These are phyloP conservation scores for Dipteronia sinensis DNA, from an alignment of 345 rosid genomes.

Conservation along the genomic window DNA sequence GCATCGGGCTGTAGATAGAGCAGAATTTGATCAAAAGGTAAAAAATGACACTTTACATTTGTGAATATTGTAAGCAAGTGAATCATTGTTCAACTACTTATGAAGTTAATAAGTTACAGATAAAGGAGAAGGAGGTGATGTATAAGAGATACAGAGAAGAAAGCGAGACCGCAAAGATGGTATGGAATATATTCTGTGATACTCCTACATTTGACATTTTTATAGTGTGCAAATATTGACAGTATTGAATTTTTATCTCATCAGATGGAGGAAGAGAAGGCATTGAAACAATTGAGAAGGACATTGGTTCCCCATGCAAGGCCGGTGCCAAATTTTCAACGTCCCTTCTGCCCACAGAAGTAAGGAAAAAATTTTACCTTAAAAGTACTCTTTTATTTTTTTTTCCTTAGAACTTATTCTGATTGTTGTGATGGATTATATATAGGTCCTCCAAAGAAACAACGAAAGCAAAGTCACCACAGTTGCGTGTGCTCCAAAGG, in stretches of 20 bases:
- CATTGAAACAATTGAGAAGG: conserved; percentile 82
- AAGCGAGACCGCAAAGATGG: conserved; percentile 84
- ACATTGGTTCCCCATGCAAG: conserved; percentile 92
- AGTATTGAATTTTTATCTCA: not conserved
- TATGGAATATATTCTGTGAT: conserved; percentile 22
- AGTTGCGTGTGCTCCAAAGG: conserved; percentile 50
- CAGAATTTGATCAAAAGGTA: conserved; percentile 91
- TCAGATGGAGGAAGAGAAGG: conserved; percentile 90
- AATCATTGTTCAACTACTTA: not conserved
- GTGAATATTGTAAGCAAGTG: not conserved
- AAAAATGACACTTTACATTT: not conserved
- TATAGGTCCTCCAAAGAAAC: conserved; percentile 63
- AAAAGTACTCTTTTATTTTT: not conserved
- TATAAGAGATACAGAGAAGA: conserved; percentile 97
- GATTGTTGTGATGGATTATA: not conserved
- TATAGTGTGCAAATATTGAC: not conserved
- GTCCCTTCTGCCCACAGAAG: conserved; percentile 87
- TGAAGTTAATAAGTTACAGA: conserved; percentile 35
- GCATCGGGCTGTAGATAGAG: conserved; percentile 74
- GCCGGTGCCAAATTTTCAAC: conserved; percentile 82
- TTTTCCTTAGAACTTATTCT: not conserved
- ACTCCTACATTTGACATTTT: not conserved
- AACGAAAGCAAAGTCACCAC: conserved; percentile 72
- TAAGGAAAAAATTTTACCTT: conserved; percentile 31
- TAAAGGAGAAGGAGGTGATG: conserved; percentile 81